Percentiles rank a stretch among this genome's conserved stretches.
Conservation (phyloP, 331 rosid species). For the Pyracantha coccinea region DNA sequence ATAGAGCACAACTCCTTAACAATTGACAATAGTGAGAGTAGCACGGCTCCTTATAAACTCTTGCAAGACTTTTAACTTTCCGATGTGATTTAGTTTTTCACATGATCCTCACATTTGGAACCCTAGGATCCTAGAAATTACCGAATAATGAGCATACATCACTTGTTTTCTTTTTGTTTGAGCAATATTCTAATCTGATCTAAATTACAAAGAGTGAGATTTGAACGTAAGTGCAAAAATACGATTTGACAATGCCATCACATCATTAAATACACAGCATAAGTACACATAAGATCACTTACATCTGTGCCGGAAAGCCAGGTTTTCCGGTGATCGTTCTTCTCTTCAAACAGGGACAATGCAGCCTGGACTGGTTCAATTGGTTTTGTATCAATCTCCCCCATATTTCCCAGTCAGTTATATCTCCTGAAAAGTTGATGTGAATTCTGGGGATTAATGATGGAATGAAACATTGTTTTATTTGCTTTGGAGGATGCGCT, state of each 20-base stretch:
- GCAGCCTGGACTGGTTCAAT: conserved; percentile 57
- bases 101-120: not conserved
- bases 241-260: not conserved
- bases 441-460: not conserved
- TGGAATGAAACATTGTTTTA: not conserved
- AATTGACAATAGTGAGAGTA: no score
- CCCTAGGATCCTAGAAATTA: not conserved
- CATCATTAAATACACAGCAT: not conserved
- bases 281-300: conserved; percentile 13
- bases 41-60: no score
- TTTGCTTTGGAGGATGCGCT: not conserved
- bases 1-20: no score
- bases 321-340: conserved; percentile 36
- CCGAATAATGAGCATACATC: not conserved
- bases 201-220: no score
- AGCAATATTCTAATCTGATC: no score
- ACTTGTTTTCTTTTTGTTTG: no score
- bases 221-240: no score
- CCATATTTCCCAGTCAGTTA: conserved; percentile 24
- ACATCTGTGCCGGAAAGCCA: conserved; percentile 29
- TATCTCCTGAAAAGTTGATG: not conserved
- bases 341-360: conserved; percentile 50
- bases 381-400: conserved; percentile 58
- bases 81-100: no score
- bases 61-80: no score